phyloP scores from a whole-genome alignment of 2,329 filamentous ascomycete genomes.

The Rosellinia necatrix region DNA sequence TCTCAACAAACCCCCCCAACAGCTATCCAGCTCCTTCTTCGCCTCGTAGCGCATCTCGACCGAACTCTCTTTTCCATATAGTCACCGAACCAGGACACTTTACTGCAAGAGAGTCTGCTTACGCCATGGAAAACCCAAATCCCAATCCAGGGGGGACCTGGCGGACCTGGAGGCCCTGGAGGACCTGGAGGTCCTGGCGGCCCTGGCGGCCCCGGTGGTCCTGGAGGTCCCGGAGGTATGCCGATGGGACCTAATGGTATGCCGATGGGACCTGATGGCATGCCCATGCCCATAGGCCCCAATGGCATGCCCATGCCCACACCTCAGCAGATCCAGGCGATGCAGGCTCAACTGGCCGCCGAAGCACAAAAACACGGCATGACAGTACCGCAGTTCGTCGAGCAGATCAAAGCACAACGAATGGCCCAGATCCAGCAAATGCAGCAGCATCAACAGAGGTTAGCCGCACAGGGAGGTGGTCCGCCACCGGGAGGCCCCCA shows the following conservation, averaged over 20 bases:
- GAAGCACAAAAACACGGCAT: slow-evolving; percentile 87
- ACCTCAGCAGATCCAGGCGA: slow-evolving; percentile 82
- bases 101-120: slow-evolving; percentile 1
- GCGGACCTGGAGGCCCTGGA: slow-evolving; percentile 25
- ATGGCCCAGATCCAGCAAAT: slow-evolving; percentile 52
- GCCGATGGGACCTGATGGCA: slow-evolving; percentile 15
- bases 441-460: slow-evolving; percentile 46
- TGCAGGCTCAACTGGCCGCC: slow-evolving; percentile 80
- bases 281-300: slow-evolving; percentile 23
- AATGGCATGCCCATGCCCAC: slow-evolving; percentile 58
- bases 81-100: not conserved
- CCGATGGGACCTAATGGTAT: slow-evolving; percentile 16
- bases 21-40: not conserved
- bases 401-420: slow-evolving; percentile 65
- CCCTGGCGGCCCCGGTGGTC: slow-evolving; percentile 31
- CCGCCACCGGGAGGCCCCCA: slow-evolving; percentile 15
- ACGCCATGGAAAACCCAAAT: slow-evolving; percentile 35
- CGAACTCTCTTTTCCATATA: not conserved
- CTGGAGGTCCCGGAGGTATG: slow-evolving; percentile 12
- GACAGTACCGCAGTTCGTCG: slow-evolving; percentile 82
- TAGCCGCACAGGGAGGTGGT: slow-evolving; percentile 41
- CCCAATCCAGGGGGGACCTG: slow-evolving; percentile 27
- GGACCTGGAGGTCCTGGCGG: slow-evolving; percentile 21
- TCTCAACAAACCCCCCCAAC: too few species aligned
- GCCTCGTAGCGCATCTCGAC: not conserved